Evolutionary conservation across 345 rosid species (phyloP).

Genomic region (Sonneratia alba): DNA sequence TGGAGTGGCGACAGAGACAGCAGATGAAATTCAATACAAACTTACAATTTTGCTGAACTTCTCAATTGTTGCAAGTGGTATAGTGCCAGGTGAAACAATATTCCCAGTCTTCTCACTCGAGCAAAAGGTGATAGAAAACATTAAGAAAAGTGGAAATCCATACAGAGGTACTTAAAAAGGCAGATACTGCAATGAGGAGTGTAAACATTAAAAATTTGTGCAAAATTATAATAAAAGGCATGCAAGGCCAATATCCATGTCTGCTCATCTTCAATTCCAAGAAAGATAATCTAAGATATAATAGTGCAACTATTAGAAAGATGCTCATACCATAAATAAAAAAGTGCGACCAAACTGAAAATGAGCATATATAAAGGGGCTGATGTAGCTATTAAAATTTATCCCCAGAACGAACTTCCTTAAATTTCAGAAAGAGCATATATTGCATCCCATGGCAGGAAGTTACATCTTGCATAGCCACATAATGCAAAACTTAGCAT

Average conservation of each 20-base stretch:
- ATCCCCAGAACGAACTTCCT: no score
- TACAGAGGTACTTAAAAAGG: not conserved
- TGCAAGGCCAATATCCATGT: no score
- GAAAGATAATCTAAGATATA: not conserved
- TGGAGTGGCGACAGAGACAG: not conserved
- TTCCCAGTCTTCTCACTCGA: slow-evolving; percentile 77
- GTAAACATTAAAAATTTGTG: not conserved
- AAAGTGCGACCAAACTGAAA: no score
- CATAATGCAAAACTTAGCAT: not conserved
- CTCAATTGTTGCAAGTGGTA: slow-evolving; percentile 80
- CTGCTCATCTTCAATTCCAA: no score
- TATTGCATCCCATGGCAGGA: no score
- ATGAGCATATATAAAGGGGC: no score
- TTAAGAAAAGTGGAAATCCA: slow-evolving; percentile 3
- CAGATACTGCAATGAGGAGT: not conserved
- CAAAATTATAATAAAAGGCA: not conserved
- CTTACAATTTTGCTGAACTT: slow-evolving; percentile 83
- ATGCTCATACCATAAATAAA: no score
- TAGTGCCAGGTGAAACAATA: slow-evolving; percentile 66
- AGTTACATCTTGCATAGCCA: not conserved
- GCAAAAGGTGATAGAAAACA: slow-evolving; percentile 16
- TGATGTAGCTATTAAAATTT: no score
- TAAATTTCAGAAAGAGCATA: no score
- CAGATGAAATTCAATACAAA: not conserved
- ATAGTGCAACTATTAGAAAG: not conserved